Conservation (phyloP, 768 basidiomycete species). For the Tubosaeta sp. region DNA sequence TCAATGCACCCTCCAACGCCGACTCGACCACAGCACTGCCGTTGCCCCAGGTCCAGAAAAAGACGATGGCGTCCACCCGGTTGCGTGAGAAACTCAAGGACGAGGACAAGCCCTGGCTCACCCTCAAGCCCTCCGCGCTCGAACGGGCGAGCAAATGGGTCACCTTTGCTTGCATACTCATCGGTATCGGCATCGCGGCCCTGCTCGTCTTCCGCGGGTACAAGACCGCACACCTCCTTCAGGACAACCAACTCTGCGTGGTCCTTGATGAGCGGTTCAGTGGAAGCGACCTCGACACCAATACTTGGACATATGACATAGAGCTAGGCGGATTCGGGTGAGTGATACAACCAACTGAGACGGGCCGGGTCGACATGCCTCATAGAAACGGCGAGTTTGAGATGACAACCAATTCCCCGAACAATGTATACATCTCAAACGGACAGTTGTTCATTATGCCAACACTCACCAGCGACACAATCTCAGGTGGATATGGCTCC, state of each 20-base stretch:
- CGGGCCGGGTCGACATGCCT: constrained; percentile 5
- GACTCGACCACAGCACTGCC: constrained; percentile 31
- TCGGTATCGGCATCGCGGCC: constrained; percentile 41
- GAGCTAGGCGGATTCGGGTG: constrained; percentile 52
- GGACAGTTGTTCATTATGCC: constrained; percentile 55
- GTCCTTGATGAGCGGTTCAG: constrained; percentile 50
- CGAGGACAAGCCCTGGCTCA: constrained; percentile 45
- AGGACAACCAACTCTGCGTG: constrained; percentile 34
- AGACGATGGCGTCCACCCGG: constrained; percentile 41
- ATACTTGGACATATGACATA: constrained; percentile 46
- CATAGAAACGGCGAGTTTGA: constrained; percentile 51
- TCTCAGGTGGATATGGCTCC: constrained; percentile 32
- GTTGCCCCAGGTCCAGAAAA: constrained; percentile 39
- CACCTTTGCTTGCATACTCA: constrained; percentile 37
- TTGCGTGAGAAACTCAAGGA: constrained; percentile 47
- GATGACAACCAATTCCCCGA: constrained; percentile 41
- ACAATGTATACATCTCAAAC: constrained; percentile 44
- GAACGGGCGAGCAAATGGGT: constrained; percentile 44
- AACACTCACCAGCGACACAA: constrained; percentile 50
- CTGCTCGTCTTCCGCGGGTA: constrained; percentile 46
- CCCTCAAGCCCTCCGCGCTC: constrained; percentile 30
- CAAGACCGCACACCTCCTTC: constrained; percentile 34
- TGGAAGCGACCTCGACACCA: constrained; percentile 36
- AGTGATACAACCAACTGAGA: constrained; percentile 6
- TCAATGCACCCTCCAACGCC: constrained; percentile 27